These are phyloP conservation scores for Naegleria fowleri DNA, from an alignment of 208 protist genomes.

Conservation along the genomic window DNA sequence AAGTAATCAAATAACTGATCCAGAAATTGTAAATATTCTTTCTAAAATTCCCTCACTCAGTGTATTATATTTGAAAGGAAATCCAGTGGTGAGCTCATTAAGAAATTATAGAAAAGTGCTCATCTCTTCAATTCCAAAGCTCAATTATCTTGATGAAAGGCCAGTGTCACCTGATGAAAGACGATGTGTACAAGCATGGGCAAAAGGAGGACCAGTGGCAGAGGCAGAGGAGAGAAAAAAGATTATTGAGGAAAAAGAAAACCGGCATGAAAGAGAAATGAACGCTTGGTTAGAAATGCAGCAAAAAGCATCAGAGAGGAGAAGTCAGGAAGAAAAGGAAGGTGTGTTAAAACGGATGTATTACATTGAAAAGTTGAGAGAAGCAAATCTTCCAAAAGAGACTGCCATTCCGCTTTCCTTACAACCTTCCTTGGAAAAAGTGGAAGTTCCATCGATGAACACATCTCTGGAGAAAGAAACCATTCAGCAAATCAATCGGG, in stretches of 20 bases:
- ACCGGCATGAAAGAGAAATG: slow-evolving; percentile 48
- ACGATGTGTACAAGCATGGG: slow-evolving; percentile 71
- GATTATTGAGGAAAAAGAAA: slow-evolving; percentile 63
- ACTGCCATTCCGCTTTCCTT: too few species aligned
- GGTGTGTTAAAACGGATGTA: neutral
- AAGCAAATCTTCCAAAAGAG: too few species aligned
- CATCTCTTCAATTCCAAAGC: slow-evolving; percentile 52
- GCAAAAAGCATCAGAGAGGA: neutral
- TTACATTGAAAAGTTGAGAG: neutral
- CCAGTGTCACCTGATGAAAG: slow-evolving; percentile 78
- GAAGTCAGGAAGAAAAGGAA: neutral
- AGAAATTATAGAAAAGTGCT: slow-evolving; percentile 73
- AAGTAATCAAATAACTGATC: slow-evolving; percentile 73
- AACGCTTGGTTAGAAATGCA: slow-evolving; percentile 47
- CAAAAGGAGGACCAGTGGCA: slow-evolving; percentile 59
- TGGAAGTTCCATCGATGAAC: too few species aligned
- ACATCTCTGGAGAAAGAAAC: too few species aligned
- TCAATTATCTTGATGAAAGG: slow-evolving; percentile 80
- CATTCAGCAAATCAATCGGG: too few species aligned
- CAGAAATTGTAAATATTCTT: slow-evolving; percentile 69
- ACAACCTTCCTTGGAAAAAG: too few species aligned
- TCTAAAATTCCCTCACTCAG: slow-evolving; percentile 61
- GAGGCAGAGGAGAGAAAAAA: slow-evolving; percentile 55
- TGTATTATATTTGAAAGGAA: slow-evolving; percentile 75
- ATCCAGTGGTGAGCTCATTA: slow-evolving; percentile 68